Base-by-base conservation (phyloP, 371 early-diverging fungal genomes). In the Mortierella sp. region DNA sequence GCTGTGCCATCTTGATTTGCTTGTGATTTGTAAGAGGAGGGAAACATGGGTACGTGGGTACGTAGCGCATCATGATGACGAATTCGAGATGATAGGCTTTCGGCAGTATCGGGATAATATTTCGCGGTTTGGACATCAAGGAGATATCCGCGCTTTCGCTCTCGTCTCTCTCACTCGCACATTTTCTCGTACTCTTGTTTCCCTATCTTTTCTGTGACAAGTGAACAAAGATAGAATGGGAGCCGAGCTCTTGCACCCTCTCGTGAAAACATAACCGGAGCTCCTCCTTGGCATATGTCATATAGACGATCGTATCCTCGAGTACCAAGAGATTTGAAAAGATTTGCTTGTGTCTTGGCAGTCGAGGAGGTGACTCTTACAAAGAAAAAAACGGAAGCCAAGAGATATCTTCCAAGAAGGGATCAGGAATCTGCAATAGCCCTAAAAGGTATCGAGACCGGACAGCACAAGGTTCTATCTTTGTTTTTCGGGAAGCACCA, bases 181-280 rank as follows among this genome's bases (percentile, higher is more conserved):
- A 11, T 4, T 11, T 16, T 16, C 16, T 11, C 16, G 15, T 15
- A 10, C 16, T 45, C 16, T 11, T 16, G 16, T 45, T 45, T 45
- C 11, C 45, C 16, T 11, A 11, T 11, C 16, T 45, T 45, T 11
- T 4, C 45, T 45, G 11, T 45, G 45, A 45, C 11, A 45, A 45
- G 50, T 50, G n/a, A 50, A 50, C n/a, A 50, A n/a, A 50, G 50
- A 50, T 50, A 50, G 50, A 50, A 50, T 55, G 55, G 55, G 55
- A 55, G 55, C 55, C 55, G 55, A 55, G 32, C 55, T 55, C 50
- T 50, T 48, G 48, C 19, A 11, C 22, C 28, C 55, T 55, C 55
- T 16, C 32, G 22, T 16, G 32, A 55, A 55, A 22, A 28, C 11
- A 55, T 13, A 55, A 8, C 28, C 55, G 16, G 55, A 22, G 11